These are phyloP conservation scores for Aphanomyces astaci DNA, from an alignment of 352 stramenopile species.

Conservation along the genomic window DNA sequence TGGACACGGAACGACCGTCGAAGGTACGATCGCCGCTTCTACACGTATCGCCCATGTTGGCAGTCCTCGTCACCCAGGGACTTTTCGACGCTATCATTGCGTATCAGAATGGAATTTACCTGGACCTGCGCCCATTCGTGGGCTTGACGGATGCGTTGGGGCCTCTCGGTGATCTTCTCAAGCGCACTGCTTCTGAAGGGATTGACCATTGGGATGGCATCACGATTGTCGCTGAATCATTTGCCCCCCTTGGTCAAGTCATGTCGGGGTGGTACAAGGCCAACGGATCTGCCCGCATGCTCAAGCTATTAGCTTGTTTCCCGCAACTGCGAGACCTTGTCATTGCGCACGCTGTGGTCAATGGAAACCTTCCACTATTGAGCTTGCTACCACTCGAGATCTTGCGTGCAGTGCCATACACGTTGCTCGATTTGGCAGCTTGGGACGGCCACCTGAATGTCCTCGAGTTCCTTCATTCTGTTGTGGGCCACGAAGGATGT, in stretches of 20 bases:
- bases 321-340: not conserved
- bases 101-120: not conserved
- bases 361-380: not conserved
- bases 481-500: not conserved
- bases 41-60: too few relatives aligned
- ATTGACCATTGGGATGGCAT: too few relatives aligned
- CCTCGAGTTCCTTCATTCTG: not conserved
- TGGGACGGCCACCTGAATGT: not conserved
- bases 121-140: not conserved
- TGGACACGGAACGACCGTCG: not conserved
- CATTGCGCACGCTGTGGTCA: not conserved
- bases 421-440: not conserved
- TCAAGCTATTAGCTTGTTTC: not conserved
- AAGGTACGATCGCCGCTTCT: too few relatives aligned
- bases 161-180: not conserved
- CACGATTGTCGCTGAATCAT: too few relatives aligned
- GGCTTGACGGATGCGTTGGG: not conserved
- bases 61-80: not conserved
- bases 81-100: not conserved
- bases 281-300: not conserved
- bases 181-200: too few relatives aligned
- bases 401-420: not conserved
- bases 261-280: not conserved
- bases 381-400: not conserved
- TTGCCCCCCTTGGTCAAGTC: not conserved